These are phyloP conservation scores for Crithidia sp. DNA, from an alignment of 208 protist species.

Conservation along the genomic window DNA sequence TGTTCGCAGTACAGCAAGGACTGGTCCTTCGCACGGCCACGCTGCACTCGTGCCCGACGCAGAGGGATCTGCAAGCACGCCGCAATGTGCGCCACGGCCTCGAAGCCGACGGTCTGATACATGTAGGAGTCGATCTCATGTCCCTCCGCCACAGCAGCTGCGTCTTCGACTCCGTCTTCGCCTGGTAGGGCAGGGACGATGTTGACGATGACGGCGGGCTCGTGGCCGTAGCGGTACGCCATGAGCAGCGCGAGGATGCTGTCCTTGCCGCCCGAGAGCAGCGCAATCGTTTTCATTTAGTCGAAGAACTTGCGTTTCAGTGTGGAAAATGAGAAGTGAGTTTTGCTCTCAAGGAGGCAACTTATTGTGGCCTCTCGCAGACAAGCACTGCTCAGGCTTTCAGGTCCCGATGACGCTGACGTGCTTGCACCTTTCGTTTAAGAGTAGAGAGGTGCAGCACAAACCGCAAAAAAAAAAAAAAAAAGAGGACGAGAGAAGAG, in stretches of 20 bases:
- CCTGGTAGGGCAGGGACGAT: slow-evolving; percentile 54
- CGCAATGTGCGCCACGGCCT: slow-evolving; percentile 89
- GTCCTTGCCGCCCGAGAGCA: slow-evolving; percentile 99
- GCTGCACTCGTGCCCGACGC: slow-evolving; percentile 73
- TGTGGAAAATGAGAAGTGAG: background rate
- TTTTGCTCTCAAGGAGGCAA: background rate
- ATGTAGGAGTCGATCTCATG: slow-evolving; percentile 98
- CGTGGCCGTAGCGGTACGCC: slow-evolving; percentile 95
- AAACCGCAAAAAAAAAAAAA: too few species aligned
- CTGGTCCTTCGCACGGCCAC: slow-evolving; percentile 72
- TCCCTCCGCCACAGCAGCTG: slow-evolving; percentile 18
- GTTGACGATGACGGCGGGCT: slow-evolving; percentile 96
- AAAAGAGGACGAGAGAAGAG: too few species aligned
- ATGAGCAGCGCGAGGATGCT: slow-evolving; percentile 94
- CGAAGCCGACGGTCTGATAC: slow-evolving; percentile 99
- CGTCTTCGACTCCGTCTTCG: background rate
- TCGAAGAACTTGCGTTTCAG: background rate
- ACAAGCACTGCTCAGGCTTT: too few species aligned
- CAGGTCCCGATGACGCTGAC: too few species aligned
- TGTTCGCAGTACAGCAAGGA: slow-evolving; percentile 83
- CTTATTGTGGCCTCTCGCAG: background rate
- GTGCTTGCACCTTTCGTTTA: too few species aligned
- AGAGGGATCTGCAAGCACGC: slow-evolving; percentile 94
- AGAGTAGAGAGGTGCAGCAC: too few species aligned
- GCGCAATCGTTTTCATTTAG: slow-evolving; percentile 95